Evolutionary conservation across 805 yeast species (phyloP).

Genomic region (Maudiozyma pseudohumilis): DNA sequence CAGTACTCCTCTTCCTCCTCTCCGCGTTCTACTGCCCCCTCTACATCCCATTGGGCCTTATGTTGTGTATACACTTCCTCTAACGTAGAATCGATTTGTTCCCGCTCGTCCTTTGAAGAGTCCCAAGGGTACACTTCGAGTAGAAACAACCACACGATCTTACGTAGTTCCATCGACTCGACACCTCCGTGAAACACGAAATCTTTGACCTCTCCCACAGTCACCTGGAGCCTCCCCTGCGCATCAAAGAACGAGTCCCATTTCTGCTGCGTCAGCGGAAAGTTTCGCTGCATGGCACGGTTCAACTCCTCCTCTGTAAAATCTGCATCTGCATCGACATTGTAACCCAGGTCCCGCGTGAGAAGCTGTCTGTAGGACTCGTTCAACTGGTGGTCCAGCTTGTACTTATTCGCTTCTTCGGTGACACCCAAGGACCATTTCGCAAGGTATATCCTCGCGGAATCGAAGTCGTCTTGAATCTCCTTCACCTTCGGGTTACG

Average conservation of each 20-base stretch:
- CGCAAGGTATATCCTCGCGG: constrained; percentile 84
- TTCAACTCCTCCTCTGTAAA: constrained; percentile 31
- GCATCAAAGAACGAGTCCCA: constrained; percentile 82
- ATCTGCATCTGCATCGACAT: constrained; percentile 23
- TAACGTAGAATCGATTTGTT: constrained; percentile 45
- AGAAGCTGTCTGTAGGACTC: constrained; percentile 48
- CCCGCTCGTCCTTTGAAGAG: constrained; percentile 59
- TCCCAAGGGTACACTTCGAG: constrained; percentile 87
- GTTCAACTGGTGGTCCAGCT: constrained; percentile 40
- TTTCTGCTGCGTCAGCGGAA: constrained; percentile 40
- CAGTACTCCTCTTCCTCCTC: constrained; percentile 54
- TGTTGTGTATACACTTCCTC: constrained; percentile 50
- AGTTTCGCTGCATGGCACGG: constrained; percentile 54
- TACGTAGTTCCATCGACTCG: constrained; percentile 40
- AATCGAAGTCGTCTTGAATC: constrained; percentile 80
- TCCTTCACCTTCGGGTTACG: constrained; percentile 70
- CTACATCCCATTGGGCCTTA: constrained; percentile 54
- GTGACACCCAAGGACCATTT: constrained; percentile 95
- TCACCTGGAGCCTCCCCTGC: constrained; percentile 61
- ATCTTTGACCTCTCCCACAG: constrained; percentile 69
- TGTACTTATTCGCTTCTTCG: constrained; percentile 67
- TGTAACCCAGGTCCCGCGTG: constrained; percentile 52
- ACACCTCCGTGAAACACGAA: constrained; percentile 88
- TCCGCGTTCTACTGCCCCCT: constrained; percentile 16
- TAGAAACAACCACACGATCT: constrained; percentile 78